A percentile compares a stretch with the other conserved stretches of the same genome.
phyloP scores from a whole-genome alignment of 2,329 filamentous ascomycete species.

The Microdochium trichocladiopsis region DNA sequence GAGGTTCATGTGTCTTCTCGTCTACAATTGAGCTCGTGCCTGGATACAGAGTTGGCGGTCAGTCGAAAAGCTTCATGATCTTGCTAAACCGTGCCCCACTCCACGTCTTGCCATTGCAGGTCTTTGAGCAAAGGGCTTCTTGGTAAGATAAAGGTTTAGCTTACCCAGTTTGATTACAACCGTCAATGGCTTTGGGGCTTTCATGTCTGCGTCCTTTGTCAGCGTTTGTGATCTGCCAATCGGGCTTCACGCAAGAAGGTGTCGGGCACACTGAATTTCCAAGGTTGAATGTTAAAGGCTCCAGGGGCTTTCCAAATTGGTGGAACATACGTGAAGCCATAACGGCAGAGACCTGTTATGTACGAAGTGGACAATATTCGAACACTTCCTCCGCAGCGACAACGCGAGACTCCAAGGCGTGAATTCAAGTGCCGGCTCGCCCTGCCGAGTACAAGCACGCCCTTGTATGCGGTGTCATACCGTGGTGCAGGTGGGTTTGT shows the following conservation, averaged over 20 bases:
- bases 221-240: not conserved
- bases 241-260: no score
- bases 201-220: slow-evolving; percentile 48
- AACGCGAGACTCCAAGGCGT: not conserved
- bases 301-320: not conserved
- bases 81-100: no score
- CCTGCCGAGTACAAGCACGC: not conserved
- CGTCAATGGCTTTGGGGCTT: slow-evolving; percentile 57
- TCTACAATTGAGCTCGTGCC: slow-evolving; percentile 99
- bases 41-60: slow-evolving; percentile 26
- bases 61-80: no score
- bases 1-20: slow-evolving; percentile 87
- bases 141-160: no score
- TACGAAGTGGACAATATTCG: not conserved
- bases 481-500: not conserved
- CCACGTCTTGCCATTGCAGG: no score
- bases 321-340: not conserved
- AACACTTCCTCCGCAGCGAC: not conserved
- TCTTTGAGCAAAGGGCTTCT: not conserved
- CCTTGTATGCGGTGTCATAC: not conserved
- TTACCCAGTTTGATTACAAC: slow-evolving; percentile 85
- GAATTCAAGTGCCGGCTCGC: not conserved
- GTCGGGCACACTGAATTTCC: no score
- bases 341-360: not conserved
- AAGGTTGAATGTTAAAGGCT: not conserved